Base-by-base conservation (phyloP, 2,329 filamentous ascomycete genomes). In the Trichoderma sp. region DNA sequence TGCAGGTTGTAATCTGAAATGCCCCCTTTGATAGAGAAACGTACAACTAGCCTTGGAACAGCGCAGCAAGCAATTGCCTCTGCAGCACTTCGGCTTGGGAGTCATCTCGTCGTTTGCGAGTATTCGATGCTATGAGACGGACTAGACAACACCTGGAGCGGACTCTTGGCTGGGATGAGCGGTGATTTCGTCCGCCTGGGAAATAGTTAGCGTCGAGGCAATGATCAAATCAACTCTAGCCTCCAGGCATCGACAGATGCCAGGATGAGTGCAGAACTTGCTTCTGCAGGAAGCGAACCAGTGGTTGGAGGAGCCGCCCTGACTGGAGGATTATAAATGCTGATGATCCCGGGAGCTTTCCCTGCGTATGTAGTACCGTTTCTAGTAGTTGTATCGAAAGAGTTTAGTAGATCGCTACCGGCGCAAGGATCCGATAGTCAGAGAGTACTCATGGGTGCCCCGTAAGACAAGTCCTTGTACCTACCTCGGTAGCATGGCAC, bases 331-430 rank as follows among this genome's bases (percentile, higher is more conserved):
- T 56, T 56, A 43, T 17, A 45, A 58, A 30, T 47, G 41, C 55
- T 50, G 26, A 50, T 41, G 30, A 50, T 7, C 19, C 48, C 45
- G 57, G 57, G 48, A 39, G 56, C 47, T 48, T 48, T 60, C 57
- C 57, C 39, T 56, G 21, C 52, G 28, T 55, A 55, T 26, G 5
- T 41, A 41, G 45, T 9, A 50, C 57, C 41, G 15, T 45, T 50
- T 24, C 30, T 34, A 50, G 57, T 50, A 26, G 57, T 41, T 26
- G 15, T n/a, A 43, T 61, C 17, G 58, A 51, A 30, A 47, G 39
- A 44, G 28, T 7, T 34, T 62, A 44, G 34, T 19, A 12, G 26
- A 54, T 62, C 59, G 28, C n/a, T n/a, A 54, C 48, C 17, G 28
- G 48, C 48, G 59, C 48, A 54, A 52, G 48, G 48, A 24, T 54